Conservation (phyloP, 2,329 filamentous ascomycete genomes). For the Aspergillus sp. region DNA sequence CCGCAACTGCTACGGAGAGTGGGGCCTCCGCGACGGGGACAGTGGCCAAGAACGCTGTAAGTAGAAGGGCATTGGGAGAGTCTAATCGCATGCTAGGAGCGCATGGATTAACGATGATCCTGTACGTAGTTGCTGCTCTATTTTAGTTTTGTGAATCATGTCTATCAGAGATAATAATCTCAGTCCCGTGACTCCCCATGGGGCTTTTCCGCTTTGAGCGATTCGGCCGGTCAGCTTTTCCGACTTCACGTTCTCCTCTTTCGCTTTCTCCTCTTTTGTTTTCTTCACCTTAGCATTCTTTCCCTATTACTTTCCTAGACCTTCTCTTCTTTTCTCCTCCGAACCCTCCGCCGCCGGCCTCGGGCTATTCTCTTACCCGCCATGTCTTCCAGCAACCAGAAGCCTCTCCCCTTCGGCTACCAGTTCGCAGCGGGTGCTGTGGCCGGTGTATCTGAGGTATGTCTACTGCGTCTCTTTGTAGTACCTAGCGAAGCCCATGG, state of each 20-base stretch:
- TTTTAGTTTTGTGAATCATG: background rate
- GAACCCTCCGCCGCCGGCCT: background rate
- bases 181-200: background rate
- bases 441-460: constrained; percentile 93
- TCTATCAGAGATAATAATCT: background rate
- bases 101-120: background rate
- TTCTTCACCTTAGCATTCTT: constrained; percentile 5
- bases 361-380: constrained; percentile 23
- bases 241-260: constrained; percentile 5
- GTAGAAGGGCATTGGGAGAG: constrained; percentile 2
- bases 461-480: constrained; percentile 45
- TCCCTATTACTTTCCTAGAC: constrained; percentile 2
- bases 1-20: constrained; percentile 38
- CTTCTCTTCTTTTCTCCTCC: constrained; percentile 2
- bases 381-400: constrained; percentile 56
- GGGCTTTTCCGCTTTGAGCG: background rate
- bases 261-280: constrained; percentile 3
- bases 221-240: background rate
- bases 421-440: constrained; percentile 95
- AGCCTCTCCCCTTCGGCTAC: constrained; percentile 85
- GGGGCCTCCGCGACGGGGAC: constrained; percentile 46
- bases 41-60: constrained; percentile 31
- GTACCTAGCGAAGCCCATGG: no score
- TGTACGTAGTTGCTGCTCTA: no score
- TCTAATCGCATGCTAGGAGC: no score